Evolutionary conservation across 2,329 filamentous ascomycete species (phyloP).

Genomic region (Thielaviopsis euricoi): DNA sequence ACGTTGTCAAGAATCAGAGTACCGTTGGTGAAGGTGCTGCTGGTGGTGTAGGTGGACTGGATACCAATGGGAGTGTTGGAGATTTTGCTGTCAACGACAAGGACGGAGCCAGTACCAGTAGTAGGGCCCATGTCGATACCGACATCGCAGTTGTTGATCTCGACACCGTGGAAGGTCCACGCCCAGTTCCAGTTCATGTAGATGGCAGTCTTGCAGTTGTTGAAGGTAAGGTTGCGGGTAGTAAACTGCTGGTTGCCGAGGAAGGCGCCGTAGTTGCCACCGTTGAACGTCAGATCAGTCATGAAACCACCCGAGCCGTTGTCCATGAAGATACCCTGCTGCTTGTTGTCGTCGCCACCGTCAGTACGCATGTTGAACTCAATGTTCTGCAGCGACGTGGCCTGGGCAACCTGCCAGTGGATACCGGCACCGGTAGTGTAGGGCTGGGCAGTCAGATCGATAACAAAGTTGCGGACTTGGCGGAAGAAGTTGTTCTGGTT

Average conservation of each 20-base stretch:
- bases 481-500: constrained; percentile 80
- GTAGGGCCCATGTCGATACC: constrained; percentile 58
- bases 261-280: constrained; percentile 62
- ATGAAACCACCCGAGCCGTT: constrained; percentile 76
- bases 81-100: constrained; percentile 69
- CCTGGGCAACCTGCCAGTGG: constrained; percentile 77
- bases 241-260: constrained; percentile 81
- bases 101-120: constrained; percentile 71
- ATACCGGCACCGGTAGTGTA: constrained; percentile 48
- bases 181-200: constrained; percentile 90
- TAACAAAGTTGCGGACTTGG: constrained; percentile 65
- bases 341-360: constrained; percentile 44
- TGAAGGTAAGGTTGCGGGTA: constrained; percentile 67
- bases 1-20: constrained; percentile 80
- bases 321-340: constrained; percentile 71
- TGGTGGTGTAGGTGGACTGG: constrained; percentile 52
- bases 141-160: constrained; percentile 56
- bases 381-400: constrained; percentile 66
- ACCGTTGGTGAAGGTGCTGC: constrained; percentile 52
- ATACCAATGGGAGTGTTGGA: constrained; percentile 61
- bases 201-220: constrained; percentile 65
- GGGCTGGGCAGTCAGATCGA: constrained; percentile 55
- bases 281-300: constrained; percentile 69
- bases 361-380: constrained; percentile 63
- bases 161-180: constrained; percentile 63